These are phyloP conservation scores for Angophora floribunda DNA, from an alignment of 345 rosid genomes.

Conservation along the genomic window DNA sequence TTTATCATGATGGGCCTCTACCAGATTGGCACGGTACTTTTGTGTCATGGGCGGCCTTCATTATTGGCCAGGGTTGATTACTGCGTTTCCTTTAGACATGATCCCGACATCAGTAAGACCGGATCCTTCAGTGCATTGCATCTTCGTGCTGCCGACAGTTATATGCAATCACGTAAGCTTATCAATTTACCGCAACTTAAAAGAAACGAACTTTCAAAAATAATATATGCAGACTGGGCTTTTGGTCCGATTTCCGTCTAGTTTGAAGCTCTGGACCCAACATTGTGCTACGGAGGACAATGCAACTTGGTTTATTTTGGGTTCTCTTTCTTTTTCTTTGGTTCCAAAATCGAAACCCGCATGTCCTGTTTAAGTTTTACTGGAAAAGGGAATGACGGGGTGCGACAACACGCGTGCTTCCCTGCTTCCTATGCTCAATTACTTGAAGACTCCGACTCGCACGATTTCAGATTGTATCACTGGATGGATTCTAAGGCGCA, in stretches of 20 bases:
- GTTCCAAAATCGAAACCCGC: background rate
- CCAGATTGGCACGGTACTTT: background rate
- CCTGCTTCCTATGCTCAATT: background rate
- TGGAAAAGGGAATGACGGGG: background rate
- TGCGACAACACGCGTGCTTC: background rate
- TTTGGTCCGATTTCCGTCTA: background rate
- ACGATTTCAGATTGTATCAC: background rate
- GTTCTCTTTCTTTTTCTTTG: background rate
- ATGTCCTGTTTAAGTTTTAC: background rate
- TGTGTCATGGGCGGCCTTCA: background rate
- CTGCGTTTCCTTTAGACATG: background rate
- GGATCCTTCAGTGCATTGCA: background rate
- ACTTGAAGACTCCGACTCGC: background rate
- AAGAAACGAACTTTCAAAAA: background rate
- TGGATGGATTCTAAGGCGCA: background rate
- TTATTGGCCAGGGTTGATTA: background rate
- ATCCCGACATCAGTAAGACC: background rate
- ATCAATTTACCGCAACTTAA: background rate
- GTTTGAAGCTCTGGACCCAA: background rate
- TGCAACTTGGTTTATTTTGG: background rate
- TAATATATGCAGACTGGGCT: background rate
- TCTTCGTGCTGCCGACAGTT: background rate
- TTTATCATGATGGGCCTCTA: background rate
- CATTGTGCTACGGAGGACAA: background rate
- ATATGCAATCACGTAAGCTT: background rate